Conservation (phyloP, 1,139 yeast genomes). For the Debaryomycetaceae sp. region DNA sequence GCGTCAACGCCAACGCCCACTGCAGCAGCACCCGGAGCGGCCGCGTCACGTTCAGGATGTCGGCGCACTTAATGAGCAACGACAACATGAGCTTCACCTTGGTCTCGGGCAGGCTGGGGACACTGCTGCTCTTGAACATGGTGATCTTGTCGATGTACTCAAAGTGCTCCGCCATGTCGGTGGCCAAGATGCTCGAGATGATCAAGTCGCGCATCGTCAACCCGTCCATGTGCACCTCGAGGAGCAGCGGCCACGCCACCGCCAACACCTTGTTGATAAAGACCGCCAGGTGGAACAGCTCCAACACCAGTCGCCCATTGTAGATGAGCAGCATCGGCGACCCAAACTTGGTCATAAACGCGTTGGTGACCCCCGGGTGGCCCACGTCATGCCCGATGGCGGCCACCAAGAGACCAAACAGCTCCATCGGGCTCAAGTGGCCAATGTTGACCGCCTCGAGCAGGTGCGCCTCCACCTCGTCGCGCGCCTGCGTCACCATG, state of each 20-base stretch:
- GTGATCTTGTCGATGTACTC: constrained; percentile 56
- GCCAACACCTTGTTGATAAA: constrained; percentile 55
- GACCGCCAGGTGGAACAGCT: constrained; percentile 76
- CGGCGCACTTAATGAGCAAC: constrained; percentile 84
- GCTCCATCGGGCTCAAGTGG: constrained; percentile 42
- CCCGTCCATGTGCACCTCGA: constrained; percentile 18
- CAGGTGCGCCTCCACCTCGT: too few relatives aligned
- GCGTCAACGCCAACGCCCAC: constrained; percentile 78
- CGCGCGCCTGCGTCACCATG: too few relatives aligned
- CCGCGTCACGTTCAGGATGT: constrained; percentile 86
- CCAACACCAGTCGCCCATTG: constrained; percentile 69
- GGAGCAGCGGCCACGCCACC: constrained; percentile 60
- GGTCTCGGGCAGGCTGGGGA: constrained; percentile 18
- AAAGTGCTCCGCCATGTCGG: constrained; percentile 92
- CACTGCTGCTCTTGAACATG: constrained; percentile 19
- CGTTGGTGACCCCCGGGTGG: constrained; percentile 92
- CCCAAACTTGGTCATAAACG: constrained; percentile 55
- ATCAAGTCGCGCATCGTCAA: constrained; percentile 29
- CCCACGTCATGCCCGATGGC: constrained; percentile 96
- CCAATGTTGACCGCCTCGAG: constrained; percentile 9
- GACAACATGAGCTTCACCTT: constrained; percentile 52
- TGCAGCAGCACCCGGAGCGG: constrained; percentile 70
- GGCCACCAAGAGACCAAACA: constrained; percentile 63
- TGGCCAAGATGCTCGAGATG: constrained; percentile 62
- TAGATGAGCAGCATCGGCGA: constrained; percentile 65